A percentile compares a stretch with the other conserved stretches of the same genome.
Conservation (phyloP, 2,329 filamentous ascomycete species). For the Dactylellina parvicollis region DNA sequence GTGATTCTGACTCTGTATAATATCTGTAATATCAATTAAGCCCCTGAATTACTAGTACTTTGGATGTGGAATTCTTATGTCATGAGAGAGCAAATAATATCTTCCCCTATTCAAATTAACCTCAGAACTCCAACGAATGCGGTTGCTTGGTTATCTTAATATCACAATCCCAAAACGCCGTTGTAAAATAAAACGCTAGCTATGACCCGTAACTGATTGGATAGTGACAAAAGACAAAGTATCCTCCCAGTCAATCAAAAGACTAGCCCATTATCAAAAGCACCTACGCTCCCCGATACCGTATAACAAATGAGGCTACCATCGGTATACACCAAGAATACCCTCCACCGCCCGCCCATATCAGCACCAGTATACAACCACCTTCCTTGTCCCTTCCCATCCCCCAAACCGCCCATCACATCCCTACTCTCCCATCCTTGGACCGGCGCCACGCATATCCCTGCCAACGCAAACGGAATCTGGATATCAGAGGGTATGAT, state of each 20-base stretch:
- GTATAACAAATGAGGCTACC: conserved; percentile 75
- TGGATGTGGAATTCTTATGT: too few species aligned
- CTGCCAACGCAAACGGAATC: conserved; percentile 28
- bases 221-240: not conserved
- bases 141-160: not conserved
- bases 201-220: not conserved
- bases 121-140: conserved; percentile 8
- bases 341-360: conserved; percentile 68
- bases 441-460: conserved; percentile 29
- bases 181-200: not conserved
- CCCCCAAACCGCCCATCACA: conserved; percentile 46
- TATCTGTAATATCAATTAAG: too few species aligned
- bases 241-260: conserved; percentile 24
- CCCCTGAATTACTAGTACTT: too few species aligned
- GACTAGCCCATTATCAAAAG: conserved; percentile 56
- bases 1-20: conserved; percentile 28
- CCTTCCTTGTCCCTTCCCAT: conserved; percentile 54
- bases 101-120: too few species aligned
- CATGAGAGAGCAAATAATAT: conserved; percentile 9
- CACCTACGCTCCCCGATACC: conserved; percentile 66
- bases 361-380: conserved; percentile 47
- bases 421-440: conserved; percentile 41
- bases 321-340: conserved; percentile 78
- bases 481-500: conserved; percentile 23
- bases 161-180: not conserved